A percentile compares a stretch with the other conserved stretches of the same genome.
These are phyloP conservation scores for Paxillus rubicundulus DNA, from an alignment of 768 basidiomycete species.

Conservation along the genomic window DNA sequence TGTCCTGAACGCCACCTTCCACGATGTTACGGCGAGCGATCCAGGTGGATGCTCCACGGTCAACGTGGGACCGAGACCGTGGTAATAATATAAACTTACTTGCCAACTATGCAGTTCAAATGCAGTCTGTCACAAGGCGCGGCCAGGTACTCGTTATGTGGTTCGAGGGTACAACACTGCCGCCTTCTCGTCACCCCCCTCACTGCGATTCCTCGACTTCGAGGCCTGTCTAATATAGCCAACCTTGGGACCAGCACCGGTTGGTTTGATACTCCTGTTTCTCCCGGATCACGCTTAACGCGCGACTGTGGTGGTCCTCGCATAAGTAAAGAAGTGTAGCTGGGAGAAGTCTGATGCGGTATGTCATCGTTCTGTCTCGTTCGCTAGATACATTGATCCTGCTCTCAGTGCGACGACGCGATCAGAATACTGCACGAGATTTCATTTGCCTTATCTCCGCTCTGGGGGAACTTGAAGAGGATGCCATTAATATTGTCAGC, in stretches of 20 bases:
- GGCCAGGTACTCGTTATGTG: background rate
- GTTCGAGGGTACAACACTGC: background rate
- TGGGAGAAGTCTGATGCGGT: background rate
- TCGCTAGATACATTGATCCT: conserved; percentile 10
- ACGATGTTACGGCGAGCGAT: background rate
- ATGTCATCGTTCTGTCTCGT: background rate
- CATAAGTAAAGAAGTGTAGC: background rate
- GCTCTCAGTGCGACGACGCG: conserved; percentile 4
- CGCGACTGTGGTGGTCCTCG: background rate
- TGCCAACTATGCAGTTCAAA: background rate
- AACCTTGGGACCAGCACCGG: conserved; percentile 7
- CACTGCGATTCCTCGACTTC: conserved; percentile 4
- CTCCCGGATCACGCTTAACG: background rate
- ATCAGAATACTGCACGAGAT: conserved; percentile 3
- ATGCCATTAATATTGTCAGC: background rate
- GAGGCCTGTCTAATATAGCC: background rate
- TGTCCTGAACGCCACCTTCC: background rate
- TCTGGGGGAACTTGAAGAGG: background rate
- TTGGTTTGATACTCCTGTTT: background rate
- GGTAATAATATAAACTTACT: too few relatives aligned
- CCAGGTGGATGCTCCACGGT: background rate
- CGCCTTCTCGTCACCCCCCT: conserved; percentile 4
- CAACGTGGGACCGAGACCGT: background rate
- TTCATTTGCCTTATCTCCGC: conserved; percentile 28
- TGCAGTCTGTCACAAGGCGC: background rate